Base-by-base conservation (phyloP, 306 rosid species). In the Pachyrhizus erosus region DNA sequence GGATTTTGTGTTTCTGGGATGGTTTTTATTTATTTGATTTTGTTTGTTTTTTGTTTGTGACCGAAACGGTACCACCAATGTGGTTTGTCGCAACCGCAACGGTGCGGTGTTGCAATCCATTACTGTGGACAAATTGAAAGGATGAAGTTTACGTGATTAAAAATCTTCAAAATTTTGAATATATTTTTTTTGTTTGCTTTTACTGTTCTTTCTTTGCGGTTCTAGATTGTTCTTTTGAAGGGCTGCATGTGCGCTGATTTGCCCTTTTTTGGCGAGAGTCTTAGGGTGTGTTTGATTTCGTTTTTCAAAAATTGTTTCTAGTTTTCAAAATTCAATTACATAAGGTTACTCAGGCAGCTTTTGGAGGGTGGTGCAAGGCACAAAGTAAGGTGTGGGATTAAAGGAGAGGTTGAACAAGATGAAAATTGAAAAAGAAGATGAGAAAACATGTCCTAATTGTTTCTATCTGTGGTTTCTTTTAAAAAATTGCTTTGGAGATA, bases 211-310 rank as follows among this genome's bases (percentile, higher is more conserved):
- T 27, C 29, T 5, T 33, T 72, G 33, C 49, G 70, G 34, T 52
- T 55, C 26, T 66, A 82, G 73, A 52, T 70, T 69, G 43, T 69
- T 80, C 27, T 15, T 78, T 73, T 54, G 71, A 51, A 82, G 69
- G 75, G 48, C 15, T 73, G 81, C 68, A 42, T 86, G 72, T 46
- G 71, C 26, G n/a, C 15, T 74, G 3, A 0, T 5, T 52, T 42
- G 27, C 45, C 70, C 3, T 31, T 64, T 74, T 39, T 5, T 48
- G 9, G 34, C 20, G 48, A 11, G 54, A 61, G 67, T 46, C 72
- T 71, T 34, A 17, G 70, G 70, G 45, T 33, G 10, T 64, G 70
- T 31, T 64, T 64, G 23, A 15, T 29, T 64, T 15, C 3, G 17
- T 15, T 15, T 64, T 33, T 8, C 43, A 7, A 31, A 6, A 15